Evolutionary conservation across 495 filamentous ascomycete genomes (phyloP).

Genomic region (Apiosordaria backusii): DNA sequence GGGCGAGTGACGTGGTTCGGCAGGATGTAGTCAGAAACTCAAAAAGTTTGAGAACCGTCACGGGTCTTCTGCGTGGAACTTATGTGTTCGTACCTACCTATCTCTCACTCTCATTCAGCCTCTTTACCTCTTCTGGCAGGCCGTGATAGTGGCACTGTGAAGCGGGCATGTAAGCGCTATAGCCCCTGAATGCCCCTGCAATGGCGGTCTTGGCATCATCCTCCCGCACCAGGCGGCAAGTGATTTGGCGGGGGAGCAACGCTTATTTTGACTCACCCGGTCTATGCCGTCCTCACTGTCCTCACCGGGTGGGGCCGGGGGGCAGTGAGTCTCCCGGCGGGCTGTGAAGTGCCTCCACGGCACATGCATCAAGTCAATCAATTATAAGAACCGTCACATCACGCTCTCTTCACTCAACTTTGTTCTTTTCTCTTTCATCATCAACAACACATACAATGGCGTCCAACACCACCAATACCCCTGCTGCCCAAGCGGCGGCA

Average conservation of each 20-base stretch:
- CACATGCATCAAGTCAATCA: background rate
- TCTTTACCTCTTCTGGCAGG: background rate
- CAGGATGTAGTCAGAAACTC: too few species aligned
- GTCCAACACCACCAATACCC: background rate
- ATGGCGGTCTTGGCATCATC: too few species aligned
- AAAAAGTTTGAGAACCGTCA: too few species aligned
- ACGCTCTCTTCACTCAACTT: background rate
- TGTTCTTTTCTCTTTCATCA: background rate
- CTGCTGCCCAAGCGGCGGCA: background rate
- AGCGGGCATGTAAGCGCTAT: background rate
- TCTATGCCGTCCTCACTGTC: background rate
- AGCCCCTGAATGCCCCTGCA: background rate
- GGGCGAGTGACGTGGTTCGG: too few species aligned
- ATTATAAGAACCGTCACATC: background rate
- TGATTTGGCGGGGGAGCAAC: background rate
- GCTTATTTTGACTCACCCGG: background rate
- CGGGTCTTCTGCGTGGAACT: too few species aligned
- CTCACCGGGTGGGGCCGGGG: background rate
- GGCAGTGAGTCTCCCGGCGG: too few species aligned
- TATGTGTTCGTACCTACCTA: background rate
- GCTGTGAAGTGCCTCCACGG: too few species aligned
- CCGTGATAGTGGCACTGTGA: too few species aligned
- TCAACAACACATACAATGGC: background rate
- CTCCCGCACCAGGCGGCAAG: background rate
- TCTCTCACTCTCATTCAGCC: background rate